A percentile compares a stretch with the other conserved stretches of the same genome.
Evolutionary conservation across 345 rosid species (phyloP).

Genomic region (Melaleuca quinquenervia): DNA sequence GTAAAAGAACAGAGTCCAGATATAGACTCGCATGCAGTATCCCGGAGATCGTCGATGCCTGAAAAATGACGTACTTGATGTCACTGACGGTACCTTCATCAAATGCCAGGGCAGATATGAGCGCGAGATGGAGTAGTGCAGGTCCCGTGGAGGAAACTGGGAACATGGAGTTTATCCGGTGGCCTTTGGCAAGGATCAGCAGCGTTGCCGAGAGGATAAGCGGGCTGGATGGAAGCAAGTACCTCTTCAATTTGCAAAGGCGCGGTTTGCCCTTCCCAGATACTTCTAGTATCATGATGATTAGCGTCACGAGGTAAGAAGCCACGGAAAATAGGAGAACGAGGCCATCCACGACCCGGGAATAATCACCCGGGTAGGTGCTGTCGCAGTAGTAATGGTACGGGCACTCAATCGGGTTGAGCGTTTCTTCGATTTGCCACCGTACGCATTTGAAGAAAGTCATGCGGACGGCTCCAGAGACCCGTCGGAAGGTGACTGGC

Average conservation of each 20-base stretch:
- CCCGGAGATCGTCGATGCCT: slow-evolving; percentile 77
- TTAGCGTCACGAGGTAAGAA: slow-evolving; percentile 32
- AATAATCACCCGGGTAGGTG: slow-evolving; percentile 43
- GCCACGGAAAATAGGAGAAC: slow-evolving; percentile 29
- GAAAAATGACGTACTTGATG: slow-evolving; percentile 42
- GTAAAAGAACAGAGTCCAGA: slow-evolving; percentile 60
- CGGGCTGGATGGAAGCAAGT: slow-evolving; percentile 63
- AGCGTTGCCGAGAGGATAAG: slow-evolving; percentile 51
- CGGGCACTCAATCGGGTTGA: slow-evolving; percentile 69
- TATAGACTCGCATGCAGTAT: slow-evolving; percentile 66
- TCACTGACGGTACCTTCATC: slow-evolving; percentile 35
- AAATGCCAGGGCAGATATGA: slow-evolving; percentile 50
- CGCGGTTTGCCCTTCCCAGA: slow-evolving; percentile 16
- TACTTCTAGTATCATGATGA: slow-evolving; percentile 22
- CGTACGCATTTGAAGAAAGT: slow-evolving; percentile 61
- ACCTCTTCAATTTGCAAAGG: slow-evolving; percentile 28
- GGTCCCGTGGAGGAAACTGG: slow-evolving; percentile 60
- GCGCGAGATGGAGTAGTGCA: slow-evolving; percentile 46
- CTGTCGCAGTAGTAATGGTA: slow-evolving; percentile 81
- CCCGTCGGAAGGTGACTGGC: background rate
- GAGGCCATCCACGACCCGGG: slow-evolving; percentile 28
- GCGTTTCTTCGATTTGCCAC: slow-evolving; percentile 80
- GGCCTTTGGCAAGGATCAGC: slow-evolving; percentile 57
- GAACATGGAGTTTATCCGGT: slow-evolving; percentile 43
- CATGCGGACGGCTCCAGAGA: slow-evolving; percentile 16